These are phyloP conservation scores for Agarophyton chilense DNA, from an alignment of 23 red algal species.

Conservation along the genomic window DNA sequence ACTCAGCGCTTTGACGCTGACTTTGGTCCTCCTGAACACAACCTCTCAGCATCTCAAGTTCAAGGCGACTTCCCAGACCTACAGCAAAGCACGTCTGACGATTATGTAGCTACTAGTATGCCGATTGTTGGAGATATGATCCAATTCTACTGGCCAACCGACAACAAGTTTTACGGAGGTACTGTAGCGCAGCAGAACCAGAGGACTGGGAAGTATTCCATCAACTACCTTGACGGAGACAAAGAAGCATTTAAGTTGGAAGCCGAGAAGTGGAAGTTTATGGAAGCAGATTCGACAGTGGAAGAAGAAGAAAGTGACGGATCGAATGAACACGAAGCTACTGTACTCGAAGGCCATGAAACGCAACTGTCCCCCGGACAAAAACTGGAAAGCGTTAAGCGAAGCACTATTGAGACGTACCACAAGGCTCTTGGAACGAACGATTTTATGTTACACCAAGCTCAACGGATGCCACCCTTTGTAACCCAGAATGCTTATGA, in stretches of 20 bases:
- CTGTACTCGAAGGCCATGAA: background rate
- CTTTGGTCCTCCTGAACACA: too few species aligned
- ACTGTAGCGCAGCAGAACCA: background rate
- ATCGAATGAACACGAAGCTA: too few species aligned
- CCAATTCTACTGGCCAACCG: background rate
- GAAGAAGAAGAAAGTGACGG: too few species aligned
- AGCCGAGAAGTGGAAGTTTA: slow-evolving; percentile 21
- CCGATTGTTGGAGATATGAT: background rate
- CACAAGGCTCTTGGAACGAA: background rate
- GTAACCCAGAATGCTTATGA: slow-evolving; percentile 5
- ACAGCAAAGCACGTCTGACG: too few species aligned
- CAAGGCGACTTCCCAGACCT: too few species aligned
- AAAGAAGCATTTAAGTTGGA: slow-evolving; percentile 8
- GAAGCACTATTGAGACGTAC: background rate
- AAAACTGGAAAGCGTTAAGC: slow-evolving; percentile 6
- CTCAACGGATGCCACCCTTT: background rate
- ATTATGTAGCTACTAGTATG: background rate
- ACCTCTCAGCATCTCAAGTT: too few species aligned
- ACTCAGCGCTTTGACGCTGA: too few species aligned
- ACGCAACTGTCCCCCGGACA: background rate
- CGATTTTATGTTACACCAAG: slow-evolving; percentile 18
- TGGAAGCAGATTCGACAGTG: too few species aligned
- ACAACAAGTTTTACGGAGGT: background rate
- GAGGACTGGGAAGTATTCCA: background rate
- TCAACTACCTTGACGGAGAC: slow-evolving; percentile 13